Evolutionary conservation across 495 filamentous ascomycete species (phyloP), one percentile per base, ranked within the genome.

Genomic region (Bacidia rubella): DNA sequence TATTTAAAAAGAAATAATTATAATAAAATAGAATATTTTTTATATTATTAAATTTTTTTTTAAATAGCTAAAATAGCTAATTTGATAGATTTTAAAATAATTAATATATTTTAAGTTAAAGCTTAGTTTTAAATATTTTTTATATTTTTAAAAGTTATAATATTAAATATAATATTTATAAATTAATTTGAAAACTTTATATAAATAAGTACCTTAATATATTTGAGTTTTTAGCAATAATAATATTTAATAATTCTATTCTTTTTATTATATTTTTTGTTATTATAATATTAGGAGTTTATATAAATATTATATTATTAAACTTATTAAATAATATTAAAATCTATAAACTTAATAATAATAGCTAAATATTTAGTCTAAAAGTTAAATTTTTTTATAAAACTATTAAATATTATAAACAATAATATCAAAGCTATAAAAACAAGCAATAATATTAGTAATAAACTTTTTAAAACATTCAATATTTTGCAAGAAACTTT

Each of bases 141-240:
- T 23, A 49, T 46, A 11, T 10, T 46, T 22, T 49, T 49, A 49
- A 49, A 25, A 24, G 17, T 49, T 25, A 19, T 49, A 22, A 49
- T 25, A 29, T 49, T 49, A 23, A 49, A 49, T 25, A 25, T 24
- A 49, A 10, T 25, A 19, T 49, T 49, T 25, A 24, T 25, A 49
- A 26, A 49, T 11, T 49, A 46, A 46, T 11, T 46, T 11, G 21
- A 11, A 46, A 10, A 11, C 19, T 46, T 11, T 11, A 11, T 46
- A 46, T 46, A 11, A 11, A 22, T 12, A 46, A 11, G 11, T 12
- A n/a, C n/a, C n/a, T n/a, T n/a, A 46, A 20, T 27, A 22, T 25
- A 9, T 23, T 49, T 26, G 25, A 19, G 20, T 49, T 49, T 19
- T 49, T 24, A 49, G 25, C 25, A 22, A 4, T 25, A 46, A 10